Evolutionary conservation across 208 protist species (phyloP), one percentile per base, ranked within the genome.

Genomic region (Trypanosoma cruzi): DNA sequence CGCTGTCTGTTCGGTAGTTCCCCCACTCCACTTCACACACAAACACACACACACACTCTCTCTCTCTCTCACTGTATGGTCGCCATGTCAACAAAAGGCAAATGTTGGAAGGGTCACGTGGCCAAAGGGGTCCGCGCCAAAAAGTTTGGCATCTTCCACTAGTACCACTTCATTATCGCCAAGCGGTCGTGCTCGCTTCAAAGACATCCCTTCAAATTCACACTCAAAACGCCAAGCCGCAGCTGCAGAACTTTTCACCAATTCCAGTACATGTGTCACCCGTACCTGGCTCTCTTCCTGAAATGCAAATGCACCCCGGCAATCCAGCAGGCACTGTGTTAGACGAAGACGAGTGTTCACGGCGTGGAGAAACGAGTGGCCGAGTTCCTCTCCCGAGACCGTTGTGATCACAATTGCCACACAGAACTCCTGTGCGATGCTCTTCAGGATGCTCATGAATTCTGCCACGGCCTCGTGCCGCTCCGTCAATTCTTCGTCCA

Each of bases 331-430:
- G 40, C 56, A 65, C 22, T 66, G 42, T 22, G 29, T 34, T 18
- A 87, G 56, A 6, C 62, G 72, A 48, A 96, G 68, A 2, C 90
- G 90, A 8, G 89, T 67, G 67, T 93, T 90, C 28, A 93, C 85
- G 44, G 74, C 74, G 75, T 93, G 87, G 24, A 78, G 73, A 64
- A 93, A 84, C 8, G 85, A 49, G 0, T 84, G 80, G 0, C 90
- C 85, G 26, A 95, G 73, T 55, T 80, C 78, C 0, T 71, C 73
- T 40, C 37, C 71, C 52, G 61, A 72, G 54, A 40, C 28, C 29
- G 60, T 73, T 1, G 57, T 60, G 52, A 93, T 18, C 29, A 95
- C 55, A 46, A 95, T 77, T 0, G 77, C 74, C 22, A 84, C 55
- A 29, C 75, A 29, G 22, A 77, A 50, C 14, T 57, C 55, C 18